Percentiles rank a stretch among this genome's conserved stretches.
These are phyloP conservation scores for Phyllosticta citrichinensis DNA, from an alignment of 2,329 filamentous ascomycete genomes.

Conservation along the genomic window DNA sequence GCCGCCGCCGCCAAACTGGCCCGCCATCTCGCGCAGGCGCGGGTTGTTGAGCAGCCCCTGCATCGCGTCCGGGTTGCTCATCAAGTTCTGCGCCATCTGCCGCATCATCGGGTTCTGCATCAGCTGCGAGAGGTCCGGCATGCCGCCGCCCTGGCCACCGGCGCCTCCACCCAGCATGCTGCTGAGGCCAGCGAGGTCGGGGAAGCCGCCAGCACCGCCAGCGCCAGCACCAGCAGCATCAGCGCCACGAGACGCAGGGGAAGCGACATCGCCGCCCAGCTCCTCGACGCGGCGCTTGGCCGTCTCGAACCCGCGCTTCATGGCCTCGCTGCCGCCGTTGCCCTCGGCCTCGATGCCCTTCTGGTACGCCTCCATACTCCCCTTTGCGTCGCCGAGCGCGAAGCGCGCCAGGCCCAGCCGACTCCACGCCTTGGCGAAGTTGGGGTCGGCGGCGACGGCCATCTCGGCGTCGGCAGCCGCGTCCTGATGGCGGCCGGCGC, in stretches of 20 bases:
- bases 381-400: conserved; percentile 81
- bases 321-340: conserved; percentile 86
- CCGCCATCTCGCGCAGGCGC: conserved; percentile 75
- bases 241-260: conserved; percentile 22
- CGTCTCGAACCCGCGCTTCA: conserved; percentile 95
- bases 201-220: conserved; percentile 32
- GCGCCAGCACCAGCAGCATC: conserved; percentile 20
- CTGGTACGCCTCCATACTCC: conserved; percentile 88
- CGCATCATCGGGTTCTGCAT: conserved; percentile 99
- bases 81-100: conserved; percentile 91
- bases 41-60: conserved; percentile 92
- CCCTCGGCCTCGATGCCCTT: conserved; percentile 91
- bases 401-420: conserved; percentile 84
- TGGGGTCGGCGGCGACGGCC: conserved; percentile 76
- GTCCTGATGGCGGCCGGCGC: conserved; percentile 70
- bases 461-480: conserved; percentile 84
- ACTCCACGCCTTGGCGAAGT: conserved; percentile 96
- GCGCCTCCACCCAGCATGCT: conserved; percentile 46
- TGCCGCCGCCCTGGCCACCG: conserved; percentile 56
- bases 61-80: conserved; percentile 94
- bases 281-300: conserved; percentile 81
- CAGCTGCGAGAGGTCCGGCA: conserved; percentile 77
- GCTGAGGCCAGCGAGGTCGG: conserved; percentile 31
- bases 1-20: conserved; percentile 53
- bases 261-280: conserved; percentile 49